Evolutionary conservation across 2,329 filamentous ascomycete genomes (phyloP).

Genomic region (Pseudogymnoascus sp.): DNA sequence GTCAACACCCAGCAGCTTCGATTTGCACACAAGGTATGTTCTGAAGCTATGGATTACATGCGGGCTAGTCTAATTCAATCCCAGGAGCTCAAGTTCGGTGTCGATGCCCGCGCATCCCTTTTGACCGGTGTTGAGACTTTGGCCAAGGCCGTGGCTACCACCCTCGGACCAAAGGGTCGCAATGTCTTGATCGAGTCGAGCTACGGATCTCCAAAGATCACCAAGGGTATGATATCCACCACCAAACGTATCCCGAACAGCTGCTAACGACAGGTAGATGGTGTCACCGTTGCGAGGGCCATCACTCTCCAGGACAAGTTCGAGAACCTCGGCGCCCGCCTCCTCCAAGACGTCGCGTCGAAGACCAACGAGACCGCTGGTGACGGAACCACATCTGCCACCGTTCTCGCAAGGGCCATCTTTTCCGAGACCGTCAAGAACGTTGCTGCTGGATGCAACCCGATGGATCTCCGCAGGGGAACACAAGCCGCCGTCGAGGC

Average conservation of each 20-base stretch:
- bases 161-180: slow-evolving; percentile 93
- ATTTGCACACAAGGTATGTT: slow-evolving; percentile 89
- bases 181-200: slow-evolving; percentile 98
- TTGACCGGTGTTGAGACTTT: slow-evolving; percentile 94
- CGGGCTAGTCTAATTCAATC: slow-evolving; percentile 10
- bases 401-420: slow-evolving; percentile 92
- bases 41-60: neutral
- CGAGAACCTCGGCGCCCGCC: slow-evolving; percentile 94
- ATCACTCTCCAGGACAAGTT: slow-evolving; percentile 97
- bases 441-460: slow-evolving; percentile 97
- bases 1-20: slow-evolving; percentile 79
- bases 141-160: slow-evolving; percentile 91
- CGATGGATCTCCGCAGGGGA: slow-evolving; percentile 95
- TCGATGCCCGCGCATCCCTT: slow-evolving; percentile 82
- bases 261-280: slow-evolving; percentile 46
- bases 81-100: slow-evolving; percentile 96
- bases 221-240: slow-evolving; percentile 64
- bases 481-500: slow-evolving; percentile 94
- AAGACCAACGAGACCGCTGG: slow-evolving; percentile 99
- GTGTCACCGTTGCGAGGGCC: slow-evolving; percentile 83
- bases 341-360: slow-evolving; percentile 95
- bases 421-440: slow-evolving; percentile 99
- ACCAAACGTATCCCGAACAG: neutral
- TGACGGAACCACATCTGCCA: slow-evolving; percentile 97
- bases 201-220: slow-evolving; percentile 99